Evolutionary conservation across 345 rosid species (phyloP), one percentile per base, ranked within the genome.

Genomic region (Dipteronia dyeriana): DNA sequence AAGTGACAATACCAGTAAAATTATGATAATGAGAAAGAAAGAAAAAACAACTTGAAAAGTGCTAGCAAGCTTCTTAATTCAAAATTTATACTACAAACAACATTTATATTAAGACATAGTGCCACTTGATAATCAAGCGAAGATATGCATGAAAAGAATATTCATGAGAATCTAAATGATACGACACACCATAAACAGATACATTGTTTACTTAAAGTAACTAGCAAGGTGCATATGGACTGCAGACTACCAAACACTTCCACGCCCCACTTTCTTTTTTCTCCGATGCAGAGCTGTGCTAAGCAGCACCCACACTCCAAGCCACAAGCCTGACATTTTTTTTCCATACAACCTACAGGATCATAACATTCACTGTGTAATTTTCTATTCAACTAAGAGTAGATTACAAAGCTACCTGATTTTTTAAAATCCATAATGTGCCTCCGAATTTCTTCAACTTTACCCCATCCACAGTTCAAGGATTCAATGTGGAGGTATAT

Each of bases 401-500:
- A 75, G n/a, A 73, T 47, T 65, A 64, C 51, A 56, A 61, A 45
- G 61, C 76, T 77, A 92, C 99, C 98, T 78, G 99, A 95, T 82
- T 95, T 92, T 87, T 95, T 95, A 86, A 91, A 95, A 85, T 92
- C 83, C 72, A 91, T 57, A 63, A 95, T 85, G 76, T 93, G 96
- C 76, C 98, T 88, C 34, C 92, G 89, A 71, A 95, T 91, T 85
- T 95, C 98, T 82, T 95, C 97, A 64, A 91, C 97, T 78, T 93
- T 95, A 31, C 89, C 99, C 99, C 99, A 95, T 0, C 99, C 99
- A 69, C 99, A 95, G 69, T 86, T 84, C 79, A 95, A 80, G 56
- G 94, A 79, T 61, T 95, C 98, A 77, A 93, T 90, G 62, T 95
- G 94, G 77, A 95, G 97, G 85, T 95, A 95, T 38, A 91, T 70